These are phyloP conservation scores for Leccinum truebloodii DNA, from an alignment of 768 basidiomycete genomes.

Conservation along the genomic window DNA sequence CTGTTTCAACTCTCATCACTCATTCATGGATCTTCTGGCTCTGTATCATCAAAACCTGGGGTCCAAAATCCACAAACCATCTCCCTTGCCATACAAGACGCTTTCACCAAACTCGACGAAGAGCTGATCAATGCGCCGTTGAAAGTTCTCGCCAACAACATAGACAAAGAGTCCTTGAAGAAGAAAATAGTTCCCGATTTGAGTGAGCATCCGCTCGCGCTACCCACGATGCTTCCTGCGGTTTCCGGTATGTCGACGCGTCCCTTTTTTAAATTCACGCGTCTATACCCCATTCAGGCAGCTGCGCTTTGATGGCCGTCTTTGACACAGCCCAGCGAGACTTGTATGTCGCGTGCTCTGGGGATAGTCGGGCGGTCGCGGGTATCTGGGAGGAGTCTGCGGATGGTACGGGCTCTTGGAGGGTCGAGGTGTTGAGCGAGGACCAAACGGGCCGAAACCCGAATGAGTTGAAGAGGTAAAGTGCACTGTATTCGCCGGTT, in stretches of 20 bases:
- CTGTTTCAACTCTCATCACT: conserved; percentile 70
- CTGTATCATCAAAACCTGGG: conserved; percentile 38
- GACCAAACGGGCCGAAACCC: conserved; percentile 95
- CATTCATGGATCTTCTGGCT: conserved; percentile 35
- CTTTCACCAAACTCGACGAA: conserved; percentile 82
- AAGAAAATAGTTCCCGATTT: conserved; percentile 60
- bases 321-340: conserved; percentile 83
- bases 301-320: conserved; percentile 87
- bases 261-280: background rate
- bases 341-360: conserved; percentile 88
- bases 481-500: background rate
- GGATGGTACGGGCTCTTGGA: conserved; percentile 77
- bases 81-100: conserved; percentile 67
- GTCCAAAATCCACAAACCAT: conserved; percentile 53
- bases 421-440: conserved; percentile 90
- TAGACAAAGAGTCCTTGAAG: conserved; percentile 52
- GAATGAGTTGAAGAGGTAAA: conserved; percentile 79
- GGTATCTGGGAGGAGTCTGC: conserved; percentile 79
- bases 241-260: conserved; percentile 55
- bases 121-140: conserved; percentile 82
- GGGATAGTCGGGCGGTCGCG: conserved; percentile 94
- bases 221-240: conserved; percentile 79
- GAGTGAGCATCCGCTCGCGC: conserved; percentile 67
- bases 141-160: conserved; percentile 59
- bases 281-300: conserved; percentile 49